Conservation (phyloP, 768 basidiomycete genomes). For the Pilatotrama ljubarskyi region DNA sequence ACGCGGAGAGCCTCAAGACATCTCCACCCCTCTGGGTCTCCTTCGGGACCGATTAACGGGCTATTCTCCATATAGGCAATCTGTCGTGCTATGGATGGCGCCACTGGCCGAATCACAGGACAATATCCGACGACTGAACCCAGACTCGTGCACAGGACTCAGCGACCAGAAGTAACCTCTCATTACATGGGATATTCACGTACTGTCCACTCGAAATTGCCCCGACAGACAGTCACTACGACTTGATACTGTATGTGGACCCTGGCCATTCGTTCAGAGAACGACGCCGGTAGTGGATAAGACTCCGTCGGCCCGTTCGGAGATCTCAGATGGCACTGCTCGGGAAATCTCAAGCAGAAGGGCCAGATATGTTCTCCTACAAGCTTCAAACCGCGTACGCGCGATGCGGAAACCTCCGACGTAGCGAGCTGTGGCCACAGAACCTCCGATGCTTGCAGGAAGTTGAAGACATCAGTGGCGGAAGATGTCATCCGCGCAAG, state of each 20-base stretch:
- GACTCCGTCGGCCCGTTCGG: background rate
- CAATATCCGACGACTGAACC: constrained; percentile 24
- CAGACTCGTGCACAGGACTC: constrained; percentile 13
- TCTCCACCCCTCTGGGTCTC: constrained; percentile 31
- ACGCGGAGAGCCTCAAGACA: constrained; percentile 20
- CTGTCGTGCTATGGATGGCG: constrained; percentile 27
- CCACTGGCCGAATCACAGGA: constrained; percentile 21
- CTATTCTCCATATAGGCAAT: constrained; percentile 26
- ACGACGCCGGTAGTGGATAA: constrained; percentile 25
- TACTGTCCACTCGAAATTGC: constrained; percentile 22
- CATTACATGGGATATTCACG: constrained; percentile 7
- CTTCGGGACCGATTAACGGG: constrained; percentile 28
- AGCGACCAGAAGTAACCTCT: background rate
- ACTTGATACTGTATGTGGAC: constrained; percentile 27
- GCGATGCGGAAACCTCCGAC: background rate
- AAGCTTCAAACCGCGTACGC: constrained; percentile 3
- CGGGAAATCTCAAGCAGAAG: constrained; percentile 24
- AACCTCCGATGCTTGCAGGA: constrained; percentile 6
- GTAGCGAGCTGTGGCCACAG: constrained; percentile 13
- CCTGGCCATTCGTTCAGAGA: constrained; percentile 22
- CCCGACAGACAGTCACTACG: constrained; percentile 22
- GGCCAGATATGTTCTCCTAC: constrained; percentile 21
- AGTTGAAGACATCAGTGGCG: constrained; percentile 13
- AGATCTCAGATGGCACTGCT: constrained; percentile 6
- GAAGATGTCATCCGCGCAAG: constrained; percentile 18